Base-by-base conservation (phyloP, 257 asterid genomes). In the Solanum sejunctum region DNA sequence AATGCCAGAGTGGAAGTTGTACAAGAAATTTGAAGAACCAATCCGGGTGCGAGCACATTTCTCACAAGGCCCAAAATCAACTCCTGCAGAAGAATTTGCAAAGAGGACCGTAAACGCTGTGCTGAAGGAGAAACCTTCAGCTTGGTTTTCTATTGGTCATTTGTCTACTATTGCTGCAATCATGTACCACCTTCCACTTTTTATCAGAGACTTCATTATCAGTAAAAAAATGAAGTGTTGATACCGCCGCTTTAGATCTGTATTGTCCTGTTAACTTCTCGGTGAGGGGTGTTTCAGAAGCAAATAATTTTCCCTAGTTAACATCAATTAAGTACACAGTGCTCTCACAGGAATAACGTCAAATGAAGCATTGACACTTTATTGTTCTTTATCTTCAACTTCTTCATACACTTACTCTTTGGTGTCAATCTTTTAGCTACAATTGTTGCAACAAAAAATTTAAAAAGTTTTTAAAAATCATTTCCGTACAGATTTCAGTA, bases 1-100 rank as follows among this genome's bases (percentile, higher is more conserved):
- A 81, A 93, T 93, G 99, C 99, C 99, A 1, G 98, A 95, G 72
- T 96, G 97, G 98, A 93, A 95, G 87, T 79, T 93, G 73, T 96
- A 91, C 92, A 95, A 96, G 90, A 89, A 71, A 81, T 96, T 91
- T 71, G 93, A 89, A 83, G 95, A 88, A 73, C 90, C 92, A 12
- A 96, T 96, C 71, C 87, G 91, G 86, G 93, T 89, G 28, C 90
- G 99, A 83, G 99, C 98, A 52, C 17, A 73, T 1, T 18, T 88
- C 17, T 93, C 98, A 7, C 99, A 95, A 84, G 88, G 92, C 57
- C 67, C 88, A 10, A 89, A 88, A 61, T 92, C 99, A n/a, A 91
- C 97, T 52, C 90, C 98, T 39, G 83, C 99, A 13, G 92, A 95
- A 77, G 97, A 90, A 85, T 96, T 96, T 81, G 98, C 98, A 0